Conservation (phyloP, 2,329 filamentous ascomycete species). For the Dactylella cylindrospora region DNA sequence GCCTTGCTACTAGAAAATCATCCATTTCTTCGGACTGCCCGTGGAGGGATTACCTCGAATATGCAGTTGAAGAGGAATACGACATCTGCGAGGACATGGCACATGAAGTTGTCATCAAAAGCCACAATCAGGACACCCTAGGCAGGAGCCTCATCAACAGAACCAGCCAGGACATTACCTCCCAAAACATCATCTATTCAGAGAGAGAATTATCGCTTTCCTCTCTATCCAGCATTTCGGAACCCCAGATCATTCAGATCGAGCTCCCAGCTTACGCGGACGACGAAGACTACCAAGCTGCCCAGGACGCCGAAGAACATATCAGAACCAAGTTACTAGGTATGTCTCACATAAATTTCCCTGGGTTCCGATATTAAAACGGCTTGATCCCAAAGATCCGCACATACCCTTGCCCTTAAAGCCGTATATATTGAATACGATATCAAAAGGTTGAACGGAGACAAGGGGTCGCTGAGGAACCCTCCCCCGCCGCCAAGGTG, state of each 20-base stretch:
- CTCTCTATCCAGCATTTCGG: slow-evolving; percentile 19
- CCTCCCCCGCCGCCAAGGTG: too few species aligned
- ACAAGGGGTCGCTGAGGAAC: too few species aligned
- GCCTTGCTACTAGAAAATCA: slow-evolving; percentile 9
- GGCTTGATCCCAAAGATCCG: too few species aligned
- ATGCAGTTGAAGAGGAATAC: slow-evolving; percentile 25
- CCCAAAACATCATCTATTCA: slow-evolving; percentile 24
- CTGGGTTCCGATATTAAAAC: too few species aligned
- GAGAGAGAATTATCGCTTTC: slow-evolving; percentile 26
- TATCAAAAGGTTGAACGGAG: too few species aligned
- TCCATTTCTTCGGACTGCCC: slow-evolving; percentile 31
- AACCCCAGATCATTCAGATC: slow-evolving; percentile 40
- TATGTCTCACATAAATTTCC: slow-evolving; percentile 30
- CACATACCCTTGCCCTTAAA: too few species aligned
- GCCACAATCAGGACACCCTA: slow-evolving; percentile 34
- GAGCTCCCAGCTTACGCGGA: slow-evolving; percentile 39
- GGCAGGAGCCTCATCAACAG: slow-evolving; percentile 31
- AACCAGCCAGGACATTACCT: slow-evolving; percentile 22
- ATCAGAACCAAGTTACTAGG: slow-evolving; percentile 42
- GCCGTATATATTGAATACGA: too few species aligned
- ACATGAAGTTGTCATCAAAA: slow-evolving; percentile 24
- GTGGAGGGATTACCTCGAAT: slow-evolving; percentile 41
- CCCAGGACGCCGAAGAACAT: slow-evolving; percentile 29
- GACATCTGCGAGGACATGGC: slow-evolving; percentile 38
- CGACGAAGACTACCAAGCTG: slow-evolving; percentile 37